phyloP scores from a whole-genome alignment of 2,329 filamentous ascomycete genomes.

The Aspergillus quadrilineatus region DNA sequence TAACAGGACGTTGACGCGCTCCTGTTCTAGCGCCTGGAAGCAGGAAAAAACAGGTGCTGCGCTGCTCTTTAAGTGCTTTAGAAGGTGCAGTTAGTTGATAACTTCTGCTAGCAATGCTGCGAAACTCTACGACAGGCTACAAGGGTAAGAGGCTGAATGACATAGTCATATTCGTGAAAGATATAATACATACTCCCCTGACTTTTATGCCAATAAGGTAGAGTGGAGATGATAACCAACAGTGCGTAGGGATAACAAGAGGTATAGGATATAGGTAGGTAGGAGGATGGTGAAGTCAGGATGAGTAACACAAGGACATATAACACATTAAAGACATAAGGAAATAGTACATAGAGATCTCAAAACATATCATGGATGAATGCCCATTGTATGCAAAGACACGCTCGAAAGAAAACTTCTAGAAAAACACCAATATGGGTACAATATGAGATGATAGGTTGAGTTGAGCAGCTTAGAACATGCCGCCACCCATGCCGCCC shows the following conservation, averaged over 20 bases:
- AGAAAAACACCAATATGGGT: slow-evolving; percentile 18
- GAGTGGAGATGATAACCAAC: slow-evolving; percentile 27
- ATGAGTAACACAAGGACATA: slow-evolving; percentile 19
- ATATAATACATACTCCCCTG: slow-evolving; percentile 29
- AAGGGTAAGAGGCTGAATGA: background rate
- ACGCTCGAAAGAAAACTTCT: slow-evolving; percentile 30
- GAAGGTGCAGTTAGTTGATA: too few relatives aligned
- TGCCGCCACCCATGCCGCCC: slow-evolving; percentile 64
- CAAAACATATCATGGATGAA: slow-evolving; percentile 27
- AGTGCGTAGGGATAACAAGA: slow-evolving; percentile 10
- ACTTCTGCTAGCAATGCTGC: too few relatives aligned
- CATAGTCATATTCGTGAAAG: slow-evolving; percentile 13
- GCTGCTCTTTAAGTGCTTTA: too few relatives aligned
- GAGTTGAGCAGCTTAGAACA: slow-evolving; percentile 54
- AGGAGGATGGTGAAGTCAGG: slow-evolving; percentile 4
- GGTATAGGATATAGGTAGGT: slow-evolving; percentile 6
- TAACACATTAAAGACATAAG: slow-evolving; percentile 28
- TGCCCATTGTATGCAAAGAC: slow-evolving; percentile 37
- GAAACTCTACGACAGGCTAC: background rate
- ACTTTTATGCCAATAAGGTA: slow-evolving; percentile 25
- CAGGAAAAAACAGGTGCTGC: too few relatives aligned
- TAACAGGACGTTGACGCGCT: too few relatives aligned
- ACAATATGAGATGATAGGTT: slow-evolving; percentile 8
- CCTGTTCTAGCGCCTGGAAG: too few relatives aligned
- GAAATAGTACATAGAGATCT: slow-evolving; percentile 22